phyloP scores from a whole-genome alignment of 2,329 filamentous ascomycete genomes.

The Knufia fluminis region DNA sequence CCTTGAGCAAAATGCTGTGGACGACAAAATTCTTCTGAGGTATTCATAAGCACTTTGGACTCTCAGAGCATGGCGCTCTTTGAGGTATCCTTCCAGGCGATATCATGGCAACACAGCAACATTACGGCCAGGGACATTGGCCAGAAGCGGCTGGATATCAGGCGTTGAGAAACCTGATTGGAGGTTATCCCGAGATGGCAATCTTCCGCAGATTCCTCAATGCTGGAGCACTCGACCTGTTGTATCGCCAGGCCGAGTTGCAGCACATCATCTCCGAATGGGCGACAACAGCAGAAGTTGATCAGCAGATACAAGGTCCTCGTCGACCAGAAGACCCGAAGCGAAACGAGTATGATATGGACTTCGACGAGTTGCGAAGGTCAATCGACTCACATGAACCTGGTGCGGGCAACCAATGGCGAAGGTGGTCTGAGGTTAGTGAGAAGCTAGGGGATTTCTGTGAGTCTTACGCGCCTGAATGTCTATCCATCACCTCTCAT shows the following conservation, averaged over 20 bases:
- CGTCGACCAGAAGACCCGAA: neutral
- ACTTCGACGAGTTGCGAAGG: neutral
- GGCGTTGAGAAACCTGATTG: neutral
- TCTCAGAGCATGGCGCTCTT: no score
- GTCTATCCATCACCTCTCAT: no score
- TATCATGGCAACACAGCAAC: neutral
- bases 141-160: neutral
- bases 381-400: neutral
- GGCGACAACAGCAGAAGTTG: neutral
- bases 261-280: neutral
- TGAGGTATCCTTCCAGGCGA: neutral
- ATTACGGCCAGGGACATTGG: neutral
- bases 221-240: constrained; percentile 1
- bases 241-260: constrained; percentile 3
- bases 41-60: no score
- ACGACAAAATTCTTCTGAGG: no score
- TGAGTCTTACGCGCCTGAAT: no score
- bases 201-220: constrained; percentile 5
- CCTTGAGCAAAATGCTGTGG: neutral
- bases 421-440: neutral
- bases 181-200: constrained; percentile 1
- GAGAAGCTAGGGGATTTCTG: constrained; percentile 3
- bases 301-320: neutral
- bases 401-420: neutral
- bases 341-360: neutral